Percentiles rank a stretch among this genome's conserved stretches.
Conservation (phyloP, 2,329 filamentous ascomycete genomes). For the Calonectria multiphialidica region DNA sequence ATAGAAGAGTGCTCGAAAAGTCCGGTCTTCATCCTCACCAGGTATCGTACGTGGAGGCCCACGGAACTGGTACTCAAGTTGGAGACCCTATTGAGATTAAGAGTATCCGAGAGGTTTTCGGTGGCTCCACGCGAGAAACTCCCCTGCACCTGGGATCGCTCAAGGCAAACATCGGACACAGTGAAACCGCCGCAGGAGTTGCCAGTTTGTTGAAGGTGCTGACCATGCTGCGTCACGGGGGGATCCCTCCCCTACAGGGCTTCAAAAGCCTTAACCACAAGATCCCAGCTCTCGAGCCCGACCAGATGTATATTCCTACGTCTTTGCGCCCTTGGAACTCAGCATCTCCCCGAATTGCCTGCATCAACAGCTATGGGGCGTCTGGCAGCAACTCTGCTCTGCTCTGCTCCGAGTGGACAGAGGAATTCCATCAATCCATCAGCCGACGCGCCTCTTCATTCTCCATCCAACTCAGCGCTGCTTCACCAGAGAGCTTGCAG, state of each 20-base stretch:
- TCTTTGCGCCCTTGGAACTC: constrained; percentile 34
- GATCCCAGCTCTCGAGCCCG: constrained; percentile 34
- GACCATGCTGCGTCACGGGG: constrained; percentile 44
- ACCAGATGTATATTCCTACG: constrained; percentile 26
- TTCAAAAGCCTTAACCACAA: constrained; percentile 44
- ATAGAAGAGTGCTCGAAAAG: constrained; percentile 72
- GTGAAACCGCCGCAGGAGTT: constrained; percentile 45
- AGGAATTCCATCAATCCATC: not conserved
- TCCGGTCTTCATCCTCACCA: constrained; percentile 32
- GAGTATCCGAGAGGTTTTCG: constrained; percentile 35
- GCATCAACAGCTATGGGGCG: constrained; percentile 53
- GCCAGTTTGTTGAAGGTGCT: constrained; percentile 48
- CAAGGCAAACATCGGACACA: constrained; percentile 48
- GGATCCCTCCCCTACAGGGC: constrained; percentile 40
- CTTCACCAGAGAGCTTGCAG: constrained; percentile 18
- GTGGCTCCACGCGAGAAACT: not conserved
- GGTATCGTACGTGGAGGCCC: constrained; percentile 54
- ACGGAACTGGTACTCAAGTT: constrained; percentile 61
- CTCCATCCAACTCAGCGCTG: constrained; percentile 30
- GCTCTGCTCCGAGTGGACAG: constrained; percentile 30
- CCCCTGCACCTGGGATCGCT: constrained; percentile 43
- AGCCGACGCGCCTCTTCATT: not conserved
- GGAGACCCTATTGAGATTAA: constrained; percentile 59
- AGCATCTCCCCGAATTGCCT: constrained; percentile 32
- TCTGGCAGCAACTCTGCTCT: constrained; percentile 50